Evolutionary conservation across 2,329 filamentous ascomycete species (phyloP), one percentile per base, ranked within the genome.

Genomic region (Atkinsonella hypoxylon): DNA sequence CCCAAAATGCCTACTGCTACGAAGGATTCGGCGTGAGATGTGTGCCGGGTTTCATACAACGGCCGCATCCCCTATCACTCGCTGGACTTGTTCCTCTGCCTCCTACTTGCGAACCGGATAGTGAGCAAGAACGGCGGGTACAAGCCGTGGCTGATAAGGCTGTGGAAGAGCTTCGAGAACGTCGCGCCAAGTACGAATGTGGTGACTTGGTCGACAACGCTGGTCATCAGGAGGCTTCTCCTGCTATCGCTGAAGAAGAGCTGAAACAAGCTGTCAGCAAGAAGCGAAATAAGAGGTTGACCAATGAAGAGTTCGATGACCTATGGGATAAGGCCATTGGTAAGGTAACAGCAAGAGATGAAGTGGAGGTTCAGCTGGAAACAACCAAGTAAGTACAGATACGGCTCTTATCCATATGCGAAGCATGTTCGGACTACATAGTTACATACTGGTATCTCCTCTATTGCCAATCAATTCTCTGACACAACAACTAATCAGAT

Each of bases 101-200:
- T 6, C 91, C 94, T 1, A 90, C 88, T 4, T 98, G 93, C 66
- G 91, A 96, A 67, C 87, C 93, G 0, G 94, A 98, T 66, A 89
- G 89, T 54, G 89, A 94, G 61, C 96, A 95, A 66, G 88, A 85
- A 8, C 82, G 88, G 39, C 85, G 87, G 17, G 85, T 97, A 46
- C 88, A 91, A 61, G 81, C 84, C 18, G 89, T 98, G 15, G 89
- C 90, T 8, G 85, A 97, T 63, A 86, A 84, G 64, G 89, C 87
- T 1, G 78, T 97, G 4, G 89, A 95, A 60, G 85, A 90, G 59
- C 77, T 98, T 46, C 80, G 93, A 49, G 82, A 95, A 57, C 82
- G 87, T 40, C 82, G 88, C 53, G 93, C 93, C 50, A 84, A 89
- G 60, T 96, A 83, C 61, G 93, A 98, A 70, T 98, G 93, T 60